These are phyloP conservation scores for Trichoderma endophyticum DNA, from an alignment of 2,329 filamentous ascomycete genomes.

Conservation along the genomic window DNA sequence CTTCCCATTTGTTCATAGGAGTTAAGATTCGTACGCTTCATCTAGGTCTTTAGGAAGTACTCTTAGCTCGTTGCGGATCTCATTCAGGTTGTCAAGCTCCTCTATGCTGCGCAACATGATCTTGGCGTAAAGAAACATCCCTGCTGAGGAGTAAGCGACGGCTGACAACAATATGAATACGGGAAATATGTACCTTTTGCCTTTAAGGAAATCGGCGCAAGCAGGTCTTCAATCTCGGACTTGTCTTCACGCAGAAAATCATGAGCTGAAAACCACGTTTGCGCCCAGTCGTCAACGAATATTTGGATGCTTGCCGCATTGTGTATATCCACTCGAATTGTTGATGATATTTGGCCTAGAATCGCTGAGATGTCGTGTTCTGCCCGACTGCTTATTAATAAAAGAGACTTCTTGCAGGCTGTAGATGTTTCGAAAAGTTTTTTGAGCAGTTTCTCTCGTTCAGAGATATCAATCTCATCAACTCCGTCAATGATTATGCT, in stretches of 20 bases:
- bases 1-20: background rate
- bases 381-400: background rate
- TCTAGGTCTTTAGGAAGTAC: background rate
- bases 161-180: background rate
- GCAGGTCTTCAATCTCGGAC: background rate
- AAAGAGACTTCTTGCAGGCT: background rate
- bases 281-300: background rate
- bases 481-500: background rate
- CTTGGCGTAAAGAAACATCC: background rate
- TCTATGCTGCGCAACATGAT: background rate
- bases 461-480: background rate
- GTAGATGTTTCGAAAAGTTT: background rate
- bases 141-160: background rate
- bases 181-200: background rate
- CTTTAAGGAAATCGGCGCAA: background rate
- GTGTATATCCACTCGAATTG: background rate
- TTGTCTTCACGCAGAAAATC: background rate
- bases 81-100: background rate
- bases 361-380: background rate
- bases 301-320: background rate
- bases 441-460: background rate
- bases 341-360: background rate
- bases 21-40: background rate
- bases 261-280: background rate
- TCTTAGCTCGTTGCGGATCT: background rate